Base-by-base conservation (phyloP, 768 basidiomycete genomes). In the Pisolithus microcarpus region DNA sequence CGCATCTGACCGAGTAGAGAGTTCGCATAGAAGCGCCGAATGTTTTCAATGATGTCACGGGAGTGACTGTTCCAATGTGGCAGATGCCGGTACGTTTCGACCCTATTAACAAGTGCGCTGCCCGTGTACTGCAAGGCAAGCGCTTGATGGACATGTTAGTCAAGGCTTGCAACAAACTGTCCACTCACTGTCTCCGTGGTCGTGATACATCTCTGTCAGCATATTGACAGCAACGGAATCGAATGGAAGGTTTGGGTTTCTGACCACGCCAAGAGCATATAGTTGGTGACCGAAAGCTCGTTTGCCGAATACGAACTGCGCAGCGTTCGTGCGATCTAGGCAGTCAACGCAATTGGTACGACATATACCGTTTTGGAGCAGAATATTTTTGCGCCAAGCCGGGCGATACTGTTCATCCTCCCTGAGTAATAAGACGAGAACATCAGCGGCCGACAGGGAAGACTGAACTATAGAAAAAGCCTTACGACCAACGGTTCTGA, bases 41-140 rank as follows among this genome's bases (percentile, higher is more conserved):
- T 85, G 61, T 94, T 95, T 69, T 96, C 93, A 56, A 93, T 91
- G 60, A 97, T 91, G 64, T 97, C 94, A 34, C 95, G 76, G 1
- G 93, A 96, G 68, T 97, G 95, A 58, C 91, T 93, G 61, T 91
- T 92, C 94, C 95, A 98, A 56, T 96, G 92, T 0, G 90, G 90
- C 78, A 93, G 92, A 26, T 91, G 80, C 38, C 94, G 82, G 61
- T 97, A 98, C 1, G 91, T 96, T 64, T 98, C 94, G 7, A 97
- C 91, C 2, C 94, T 78, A 60, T 97, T 98, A 42, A 98, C 94
- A 8, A 98, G 80, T 0, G 92, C 91, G 61, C 91, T 93, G 1
- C 96, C 96, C 0, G 93, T 96, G 61, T 99, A 99, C 63, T 99
- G 95, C 55, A 96, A 72, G 0, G 95, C 94, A 52, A 98, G 82